Evolutionary conservation across 345 rosid genomes (phyloP), one percentile per base, ranked within the genome.

Genomic region (Brassica juncea): DNA sequence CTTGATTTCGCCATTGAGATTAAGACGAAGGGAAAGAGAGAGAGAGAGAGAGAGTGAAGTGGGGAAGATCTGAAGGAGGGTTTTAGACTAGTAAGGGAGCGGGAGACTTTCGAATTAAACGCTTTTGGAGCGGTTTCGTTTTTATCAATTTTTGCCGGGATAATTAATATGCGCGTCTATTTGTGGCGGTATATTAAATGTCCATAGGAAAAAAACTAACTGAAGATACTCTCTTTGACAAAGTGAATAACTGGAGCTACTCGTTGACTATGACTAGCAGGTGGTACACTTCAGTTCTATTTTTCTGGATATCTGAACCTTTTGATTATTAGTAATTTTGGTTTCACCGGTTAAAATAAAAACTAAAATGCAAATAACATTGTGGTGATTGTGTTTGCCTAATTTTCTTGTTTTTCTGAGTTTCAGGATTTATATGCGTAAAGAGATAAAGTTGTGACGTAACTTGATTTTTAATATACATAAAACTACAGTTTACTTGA

Each of bases 1-100:
- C 70, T 68, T 30, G 83, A 88, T 86, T 80, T 89, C 72, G 86
- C 87, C 98, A 92, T 70, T 25, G 8, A 44, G 66, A 59, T 7
- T 35, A 15, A 59, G 25, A 19, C 4, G 68, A 61, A 59, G 30
- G 8, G 8, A n/a, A 23, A 4, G 32, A 23, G 21, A 5, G 28
- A 59, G 62, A 4, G 63, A 23, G 21, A 5, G 28, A 59, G 62
- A 21, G 63, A 16, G 62, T 1, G 64, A 31, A 62, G 55, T 62
- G 69, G 31, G 28, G 30, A 11, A n/a, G 49, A 67, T 8, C 12
- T 42, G 25, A 5, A 14, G 34, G 69, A 5, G 57, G 57, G 8
- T n/a, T 67, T 27, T 28, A 28, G 31, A 28, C 31, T 16, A 70
- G 34, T 54, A 16, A 47, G 69, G 8, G 39, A 47, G 74, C 64